These are phyloP conservation scores for Wickerhamiella shivajii DNA, from an alignment of 805 yeast genomes.

Conservation along the genomic window DNA sequence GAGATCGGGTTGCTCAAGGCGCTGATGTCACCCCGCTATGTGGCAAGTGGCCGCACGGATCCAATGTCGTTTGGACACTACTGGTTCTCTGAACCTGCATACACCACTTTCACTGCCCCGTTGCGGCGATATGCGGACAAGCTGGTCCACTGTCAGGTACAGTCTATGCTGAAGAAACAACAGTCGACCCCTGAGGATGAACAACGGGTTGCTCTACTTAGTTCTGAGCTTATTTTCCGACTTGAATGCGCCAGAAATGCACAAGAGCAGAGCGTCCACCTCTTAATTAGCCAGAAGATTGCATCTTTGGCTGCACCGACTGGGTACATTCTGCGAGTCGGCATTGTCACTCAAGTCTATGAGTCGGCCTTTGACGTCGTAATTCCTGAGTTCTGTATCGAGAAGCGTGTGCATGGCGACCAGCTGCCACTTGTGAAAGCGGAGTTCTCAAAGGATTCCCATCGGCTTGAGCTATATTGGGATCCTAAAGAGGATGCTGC, in stretches of 20 bases:
- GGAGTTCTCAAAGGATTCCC: conserved; percentile 60
- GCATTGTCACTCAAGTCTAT: conserved; percentile 80
- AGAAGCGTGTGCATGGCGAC: conserved; percentile 57
- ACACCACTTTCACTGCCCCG: conserved; percentile 90
- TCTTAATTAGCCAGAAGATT: conserved; percentile 58
- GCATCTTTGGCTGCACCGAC: conserved; percentile 51
- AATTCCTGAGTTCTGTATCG: conserved; percentile 56
- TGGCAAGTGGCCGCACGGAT: conserved; percentile 75
- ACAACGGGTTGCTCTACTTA: conserved; percentile 26
- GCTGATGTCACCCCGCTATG: conserved; percentile 74
- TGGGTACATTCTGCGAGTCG: conserved; percentile 70
- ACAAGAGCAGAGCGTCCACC: conserved; percentile 88
- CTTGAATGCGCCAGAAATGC: conserved; percentile 88
- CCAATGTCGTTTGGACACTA: conserved; percentile 67
- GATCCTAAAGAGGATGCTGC: conserved; percentile 87
- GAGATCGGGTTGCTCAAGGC: conserved; percentile 72
- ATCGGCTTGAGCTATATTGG: conserved; percentile 77
- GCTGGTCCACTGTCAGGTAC: conserved; percentile 84
- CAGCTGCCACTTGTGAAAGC: conserved; percentile 87
- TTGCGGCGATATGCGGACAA: conserved; percentile 83
- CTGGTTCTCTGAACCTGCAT: conserved; percentile 66
- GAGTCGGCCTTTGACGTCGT: conserved; percentile 91
- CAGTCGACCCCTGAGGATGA: background rate
- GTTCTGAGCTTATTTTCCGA: conserved; percentile 90
- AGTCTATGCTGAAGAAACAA: conserved; percentile 35